These are phyloP conservation scores for Chrysanthemum lavandulifolium DNA, from an alignment of 129 eudicot species.

Conservation along the genomic window DNA sequence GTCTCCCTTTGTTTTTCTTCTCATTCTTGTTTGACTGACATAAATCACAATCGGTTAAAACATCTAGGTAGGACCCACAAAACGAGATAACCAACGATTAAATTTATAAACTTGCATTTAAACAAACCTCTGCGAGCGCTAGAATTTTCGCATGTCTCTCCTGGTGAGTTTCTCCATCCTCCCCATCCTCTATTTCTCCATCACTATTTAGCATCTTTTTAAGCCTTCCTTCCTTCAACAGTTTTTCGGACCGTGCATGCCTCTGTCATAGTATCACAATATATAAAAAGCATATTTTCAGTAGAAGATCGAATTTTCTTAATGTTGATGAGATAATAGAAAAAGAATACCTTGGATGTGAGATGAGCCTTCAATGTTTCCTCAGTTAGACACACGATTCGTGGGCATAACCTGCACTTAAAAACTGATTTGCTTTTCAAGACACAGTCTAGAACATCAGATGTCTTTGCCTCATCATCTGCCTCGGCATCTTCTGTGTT, in stretches of 20 bases:
- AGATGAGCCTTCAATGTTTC: conserved; percentile 83
- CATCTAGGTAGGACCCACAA: conserved; percentile 8
- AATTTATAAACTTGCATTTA: not conserved
- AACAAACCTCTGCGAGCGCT: conserved; percentile 57
- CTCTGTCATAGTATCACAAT: conserved; percentile 38
- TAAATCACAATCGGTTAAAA: conserved; percentile 12
- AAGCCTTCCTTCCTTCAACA: conserved; percentile 76
- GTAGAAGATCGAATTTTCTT: not conserved
- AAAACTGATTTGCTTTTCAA: conserved; percentile 82
- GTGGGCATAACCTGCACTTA: conserved; percentile 90
- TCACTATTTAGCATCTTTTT: conserved; percentile 79
- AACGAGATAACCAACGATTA: not conserved
- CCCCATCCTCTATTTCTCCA: conserved; percentile 60
- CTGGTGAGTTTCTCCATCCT: conserved; percentile 58
- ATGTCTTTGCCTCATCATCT: conserved; percentile 30
- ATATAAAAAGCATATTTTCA: not conserved
- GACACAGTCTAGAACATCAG: conserved; percentile 45
- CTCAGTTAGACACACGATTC: conserved; percentile 85
- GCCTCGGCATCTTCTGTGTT: conserved; percentile 12
- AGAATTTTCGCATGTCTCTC: conserved; percentile 61
- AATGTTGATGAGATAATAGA: not conserved
- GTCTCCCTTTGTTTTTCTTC: conserved; percentile 62
- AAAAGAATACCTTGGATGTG: conserved; percentile 59
- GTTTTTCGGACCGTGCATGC: conserved; percentile 84
- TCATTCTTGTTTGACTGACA: conserved; percentile 39